Evolutionary conservation across 768 basidiomycete species (phyloP), one percentile per base, ranked within the genome.

Genomic region (Suillus bovinus): DNA sequence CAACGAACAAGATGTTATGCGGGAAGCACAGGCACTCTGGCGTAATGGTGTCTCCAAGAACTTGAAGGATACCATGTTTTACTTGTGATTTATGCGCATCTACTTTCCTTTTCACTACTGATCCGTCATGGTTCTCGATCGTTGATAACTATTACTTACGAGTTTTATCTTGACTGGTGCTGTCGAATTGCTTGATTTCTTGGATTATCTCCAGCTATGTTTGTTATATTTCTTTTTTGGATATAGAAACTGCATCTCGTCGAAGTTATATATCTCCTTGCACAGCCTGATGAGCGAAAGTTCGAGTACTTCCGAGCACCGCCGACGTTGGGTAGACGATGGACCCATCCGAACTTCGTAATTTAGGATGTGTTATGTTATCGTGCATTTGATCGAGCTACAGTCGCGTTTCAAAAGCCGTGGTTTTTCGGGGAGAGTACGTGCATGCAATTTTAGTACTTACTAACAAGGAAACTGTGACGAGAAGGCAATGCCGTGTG

Each of bases 51-150:
- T 89, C 17, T 65, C 79, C 3, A 34, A 66, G 0, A 71, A 67
- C 7, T 71, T 91, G 70, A 88, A 84, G 74, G 81, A 89, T 41
- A 87, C 86, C 0, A 92, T 92, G 90, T 92, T 83, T 68, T 92
- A 92, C 73, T 77, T 91, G n/a, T 90, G 65, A 79, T 36, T n/a
- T 11, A 27, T 24, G 3, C 41, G 42, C 27, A 39, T 58, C 14
- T 61, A 22, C 24, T 60, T 38, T 27, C 47, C 11, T 24, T 17
- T 46, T 44, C 16, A 38, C 20, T 34, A 24, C 53, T 10, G 53
- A 62, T 31, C 3, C 3, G 2, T 10, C 54, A 34, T 29, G 52
- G 13, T 39, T 61, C 27, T 53, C n/a, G 34, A 47, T 41, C 11
- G 46, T 60, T 27, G 7, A 44, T 31, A 41, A 22, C 14, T 31